Percentiles rank a stretch among this genome's conserved stretches.
Conservation (phyloP, 768 basidiomycete species). For the Agaricus bisporus region DNA sequence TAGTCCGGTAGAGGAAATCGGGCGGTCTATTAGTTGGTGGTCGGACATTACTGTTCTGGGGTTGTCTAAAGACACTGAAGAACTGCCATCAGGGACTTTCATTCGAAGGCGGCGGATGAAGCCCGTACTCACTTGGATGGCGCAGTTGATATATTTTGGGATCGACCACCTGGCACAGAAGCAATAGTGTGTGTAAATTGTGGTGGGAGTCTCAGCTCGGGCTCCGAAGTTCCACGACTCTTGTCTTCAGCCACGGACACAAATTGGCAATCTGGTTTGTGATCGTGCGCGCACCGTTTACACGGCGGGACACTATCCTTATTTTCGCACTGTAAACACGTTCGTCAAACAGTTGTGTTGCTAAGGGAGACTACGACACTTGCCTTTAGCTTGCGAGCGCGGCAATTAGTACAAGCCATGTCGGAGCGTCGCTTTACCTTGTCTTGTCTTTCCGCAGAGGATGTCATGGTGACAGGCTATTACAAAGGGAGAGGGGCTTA, state of each 20-base stretch:
- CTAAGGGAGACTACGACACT: conserved; percentile 4
- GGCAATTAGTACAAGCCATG: conserved; percentile 51
- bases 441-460: conserved; percentile 7
- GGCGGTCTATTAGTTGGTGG: background rate
- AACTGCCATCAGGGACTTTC: background rate
- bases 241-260: conserved; percentile 31
- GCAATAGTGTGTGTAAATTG: background rate
- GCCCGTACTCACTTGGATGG: background rate
- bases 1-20: background rate
- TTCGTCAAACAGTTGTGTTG: background rate
- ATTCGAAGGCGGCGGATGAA: background rate
- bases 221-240: conserved; percentile 1
- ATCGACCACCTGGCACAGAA: background rate
- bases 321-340: conserved; percentile 22
- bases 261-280: conserved; percentile 31
- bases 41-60: background rate
- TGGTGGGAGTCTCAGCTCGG: background rate
- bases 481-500: background rate
- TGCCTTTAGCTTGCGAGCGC: conserved; percentile 52
- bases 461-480: conserved; percentile 2
- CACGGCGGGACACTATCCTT: conserved; percentile 25
- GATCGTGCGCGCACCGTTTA: conserved; percentile 30
- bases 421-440: conserved; percentile 29
- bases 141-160: background rate
- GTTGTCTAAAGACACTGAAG: background rate